Conservation (phyloP, 2,329 filamentous ascomycete genomes). For the Fusarium miscanthi region DNA sequence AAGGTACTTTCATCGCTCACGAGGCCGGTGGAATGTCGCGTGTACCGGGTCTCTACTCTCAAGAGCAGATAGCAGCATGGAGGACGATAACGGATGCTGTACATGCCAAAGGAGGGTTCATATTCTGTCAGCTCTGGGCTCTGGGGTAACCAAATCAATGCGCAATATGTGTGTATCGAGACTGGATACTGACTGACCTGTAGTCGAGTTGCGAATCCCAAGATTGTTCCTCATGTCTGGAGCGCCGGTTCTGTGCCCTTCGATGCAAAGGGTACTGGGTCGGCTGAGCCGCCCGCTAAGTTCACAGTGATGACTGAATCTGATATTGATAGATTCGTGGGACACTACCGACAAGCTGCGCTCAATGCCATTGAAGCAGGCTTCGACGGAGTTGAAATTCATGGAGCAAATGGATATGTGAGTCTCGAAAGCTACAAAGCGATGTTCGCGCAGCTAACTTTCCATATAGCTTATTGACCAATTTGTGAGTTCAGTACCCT, state of each 20-base stretch:
- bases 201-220: conserved; percentile 38
- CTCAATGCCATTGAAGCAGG: conserved; percentile 71
- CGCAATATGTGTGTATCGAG: conserved; percentile 50
- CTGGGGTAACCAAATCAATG: conserved; percentile 64
- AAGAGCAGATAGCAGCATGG: conserved; percentile 69
- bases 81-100: conserved; percentile 70
- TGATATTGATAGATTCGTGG: conserved; percentile 73
- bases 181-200: not conserved
- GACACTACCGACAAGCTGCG: conserved; percentile 65
- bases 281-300: conserved; percentile 23
- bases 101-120: conserved; percentile 69
- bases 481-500: conserved; percentile 56
- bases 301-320: conserved; percentile 67
- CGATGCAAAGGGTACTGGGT: conserved; percentile 1
- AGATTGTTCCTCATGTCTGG: conserved; percentile 32
- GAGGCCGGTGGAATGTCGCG: conserved; percentile 47
- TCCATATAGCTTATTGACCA: conserved; percentile 59
- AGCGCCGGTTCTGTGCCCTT: conserved; percentile 34
- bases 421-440: not conserved
- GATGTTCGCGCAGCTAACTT: conserved; percentile 2
- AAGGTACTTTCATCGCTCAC: conserved; percentile 58
- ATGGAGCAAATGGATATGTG: conserved; percentile 70
- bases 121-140: conserved; percentile 73
- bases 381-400: conserved; percentile 76
- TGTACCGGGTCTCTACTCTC: conserved; percentile 63